Base-by-base conservation (phyloP, 768 basidiomycete species). In the Rhodosporidiobolus odoratus region DNA sequence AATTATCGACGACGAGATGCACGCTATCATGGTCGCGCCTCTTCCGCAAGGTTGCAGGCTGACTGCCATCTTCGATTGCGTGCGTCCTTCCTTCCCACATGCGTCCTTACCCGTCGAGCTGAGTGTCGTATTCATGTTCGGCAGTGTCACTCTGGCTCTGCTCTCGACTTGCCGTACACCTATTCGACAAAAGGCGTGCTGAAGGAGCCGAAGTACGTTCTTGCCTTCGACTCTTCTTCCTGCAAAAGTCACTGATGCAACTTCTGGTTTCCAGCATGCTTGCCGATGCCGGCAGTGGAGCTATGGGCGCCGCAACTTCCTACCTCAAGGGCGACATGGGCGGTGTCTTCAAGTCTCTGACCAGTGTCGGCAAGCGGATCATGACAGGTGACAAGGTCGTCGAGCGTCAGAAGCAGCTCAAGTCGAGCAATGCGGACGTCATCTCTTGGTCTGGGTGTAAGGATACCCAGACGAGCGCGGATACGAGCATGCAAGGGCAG, bases 1-100 rank as follows among this genome's bases (percentile, higher is more conserved):
- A 76, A 93, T 99, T 66, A 86, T 90, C 13, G 95, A 99, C 76
- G 93, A 97, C 79, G 91, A 93, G 76, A 70, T 94, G 84, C 89
- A 95, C 77, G 82, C 82, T 7, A 86, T 90, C 62, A 84, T 97
- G 86, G 91, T 92, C 43, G 54, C 77, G 66, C 84, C 87, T 30
- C 84, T 98, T 3, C 93, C 93, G 27, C 77, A 85, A 15, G 92
- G 92, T 2, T 96, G 94, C 78, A 88, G 95, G 53, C 81, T 99
- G 59, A 97, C 95, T 10, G 82, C 82, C 40, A 74, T 75, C 60
- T 75, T 73, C 43, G 75, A 76, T 59, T 76, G 72, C 60, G 65
- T 65, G 58, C 35, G 69, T 57, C 37, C 43, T 27, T 35, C 25
- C 15, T 21, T 41, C 30, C 9, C 37, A 47, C 19, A 6, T 60